Percentiles rank a stretch among this genome's conserved stretches.
Conservation (phyloP, 441 rosid species). For the Erodium trifolium region DNA sequence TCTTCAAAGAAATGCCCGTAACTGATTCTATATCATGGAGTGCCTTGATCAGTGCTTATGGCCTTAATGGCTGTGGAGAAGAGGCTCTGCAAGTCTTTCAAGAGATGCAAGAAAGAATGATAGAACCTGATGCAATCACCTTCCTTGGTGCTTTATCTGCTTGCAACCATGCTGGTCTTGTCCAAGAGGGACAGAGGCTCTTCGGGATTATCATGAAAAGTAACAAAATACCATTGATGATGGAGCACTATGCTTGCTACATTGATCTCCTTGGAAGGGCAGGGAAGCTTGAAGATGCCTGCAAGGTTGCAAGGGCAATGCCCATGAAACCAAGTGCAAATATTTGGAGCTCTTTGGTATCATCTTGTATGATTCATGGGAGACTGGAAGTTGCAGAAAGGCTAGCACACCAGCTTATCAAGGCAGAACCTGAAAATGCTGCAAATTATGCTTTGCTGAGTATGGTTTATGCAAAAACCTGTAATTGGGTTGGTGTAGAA, state of each 20-base stretch:
- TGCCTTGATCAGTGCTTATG: slow-evolving; percentile 41
- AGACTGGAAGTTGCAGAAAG: slow-evolving; percentile 17
- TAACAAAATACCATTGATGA: slow-evolving; percentile 13
- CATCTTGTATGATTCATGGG: slow-evolving; percentile 22
- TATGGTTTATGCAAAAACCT: not conserved
- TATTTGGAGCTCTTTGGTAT: slow-evolving; percentile 23
- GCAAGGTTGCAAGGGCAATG: slow-evolving; percentile 16
- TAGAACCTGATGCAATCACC: slow-evolving; percentile 26
- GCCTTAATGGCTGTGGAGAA: slow-evolving; percentile 43
- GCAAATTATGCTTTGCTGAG: not conserved
- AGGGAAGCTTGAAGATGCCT: slow-evolving; percentile 17
- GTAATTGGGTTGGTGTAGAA: not conserved
- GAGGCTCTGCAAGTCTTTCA: slow-evolving; percentile 38
- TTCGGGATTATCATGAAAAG: slow-evolving; percentile 18
- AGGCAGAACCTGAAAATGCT: not conserved
- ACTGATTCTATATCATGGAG: slow-evolving; percentile 42
- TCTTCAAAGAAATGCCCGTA: slow-evolving; percentile 31
- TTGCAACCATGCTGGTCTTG: slow-evolving; percentile 26
- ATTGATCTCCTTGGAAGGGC: slow-evolving; percentile 26
- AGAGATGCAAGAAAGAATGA: slow-evolving; percentile 33
- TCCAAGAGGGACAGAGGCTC: slow-evolving; percentile 19
- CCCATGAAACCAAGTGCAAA: slow-evolving; percentile 19
- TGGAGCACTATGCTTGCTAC: slow-evolving; percentile 26
- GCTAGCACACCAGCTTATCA: slow-evolving; percentile 12
- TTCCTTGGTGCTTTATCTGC: slow-evolving; percentile 25